A percentile compares a stretch with the other conserved stretches of the same genome.
Conservation (phyloP, 371 early-diverging fungal species). For the Mucor mucedo region DNA sequence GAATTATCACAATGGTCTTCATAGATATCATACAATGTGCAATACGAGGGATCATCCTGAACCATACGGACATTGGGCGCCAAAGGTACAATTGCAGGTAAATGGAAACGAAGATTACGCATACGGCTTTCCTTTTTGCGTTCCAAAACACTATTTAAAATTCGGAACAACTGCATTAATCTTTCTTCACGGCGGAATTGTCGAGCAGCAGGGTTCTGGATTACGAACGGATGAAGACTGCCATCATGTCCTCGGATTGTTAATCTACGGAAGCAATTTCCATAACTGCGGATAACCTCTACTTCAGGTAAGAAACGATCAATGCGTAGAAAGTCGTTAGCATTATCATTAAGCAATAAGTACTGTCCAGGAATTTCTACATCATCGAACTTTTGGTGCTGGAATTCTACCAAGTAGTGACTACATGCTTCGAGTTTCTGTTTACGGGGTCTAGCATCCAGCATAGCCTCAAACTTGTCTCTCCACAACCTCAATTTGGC, state of each 20-base stretch:
- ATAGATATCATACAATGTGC: slow-evolving; percentile 84
- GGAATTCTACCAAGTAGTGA: slow-evolving; percentile 95
- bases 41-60: slow-evolving; percentile 86
- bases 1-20: slow-evolving; percentile 77
- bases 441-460: slow-evolving; percentile 78
- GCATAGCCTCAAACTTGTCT: slow-evolving; percentile 84
- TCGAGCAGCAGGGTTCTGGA: slow-evolving; percentile 89
- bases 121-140: slow-evolving; percentile 77
- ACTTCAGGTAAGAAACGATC: slow-evolving; percentile 93
- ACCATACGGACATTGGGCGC: slow-evolving; percentile 92
- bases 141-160: slow-evolving; percentile 84
- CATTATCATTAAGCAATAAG: slow-evolving; percentile 77
- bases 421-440: slow-evolving; percentile 86
- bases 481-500: slow-evolving; percentile 85
- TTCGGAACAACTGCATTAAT: slow-evolving; percentile 89
- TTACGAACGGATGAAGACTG: slow-evolving; percentile 82
- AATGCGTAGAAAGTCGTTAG: slow-evolving; percentile 91
- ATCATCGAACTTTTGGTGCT: slow-evolving; percentile 96
- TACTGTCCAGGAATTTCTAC: slow-evolving; percentile 98
- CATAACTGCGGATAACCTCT: slow-evolving; percentile 76
- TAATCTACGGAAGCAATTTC: slow-evolving; percentile 75
- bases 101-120: slow-evolving; percentile 84
- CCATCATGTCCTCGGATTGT: slow-evolving; percentile 94
- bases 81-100: slow-evolving; percentile 90
- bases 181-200: slow-evolving; percentile 92